Evolutionary conservation across 1,284 basidiomycete genomes (phyloP).

Genomic region (Sutorius eximius): DNA sequence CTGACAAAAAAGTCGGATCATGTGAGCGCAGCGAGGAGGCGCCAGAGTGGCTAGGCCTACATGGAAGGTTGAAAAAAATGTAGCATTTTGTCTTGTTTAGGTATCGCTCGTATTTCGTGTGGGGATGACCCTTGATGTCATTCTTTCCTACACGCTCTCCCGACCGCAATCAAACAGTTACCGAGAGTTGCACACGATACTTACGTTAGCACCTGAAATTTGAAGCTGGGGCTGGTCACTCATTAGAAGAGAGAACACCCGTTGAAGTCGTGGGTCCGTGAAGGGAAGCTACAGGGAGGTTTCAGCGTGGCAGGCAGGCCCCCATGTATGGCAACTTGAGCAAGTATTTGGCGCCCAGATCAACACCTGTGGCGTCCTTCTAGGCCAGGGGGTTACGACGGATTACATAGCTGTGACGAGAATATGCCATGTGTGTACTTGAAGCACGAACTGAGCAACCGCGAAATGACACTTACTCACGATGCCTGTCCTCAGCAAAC

Average conservation of each 20-base stretch:
- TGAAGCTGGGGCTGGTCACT: background rate
- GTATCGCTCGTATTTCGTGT: background rate
- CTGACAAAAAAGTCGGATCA: background rate
- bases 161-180: background rate
- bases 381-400: background rate
- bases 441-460: background rate
- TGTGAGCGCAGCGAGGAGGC: background rate
- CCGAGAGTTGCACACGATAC: background rate
- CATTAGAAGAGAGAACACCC: too few relatives aligned
- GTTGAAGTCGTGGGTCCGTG: too few relatives aligned
- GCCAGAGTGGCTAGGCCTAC: too few relatives aligned
- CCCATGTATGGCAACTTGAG: too few relatives aligned
- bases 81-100: background rate
- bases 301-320: background rate
- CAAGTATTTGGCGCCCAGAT: too few relatives aligned
- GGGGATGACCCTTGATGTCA: background rate
- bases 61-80: background rate
- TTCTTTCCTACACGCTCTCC: background rate
- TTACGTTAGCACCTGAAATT: too few relatives aligned
- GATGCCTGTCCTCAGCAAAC: slow-evolving; percentile 17
- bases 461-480: background rate
- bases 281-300: background rate
- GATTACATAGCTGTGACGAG: background rate
- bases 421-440: background rate
- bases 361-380: background rate